phyloP scores from a whole-genome alignment of 108 stramenopile genomes.

The Skeletonema potamos region DNA sequence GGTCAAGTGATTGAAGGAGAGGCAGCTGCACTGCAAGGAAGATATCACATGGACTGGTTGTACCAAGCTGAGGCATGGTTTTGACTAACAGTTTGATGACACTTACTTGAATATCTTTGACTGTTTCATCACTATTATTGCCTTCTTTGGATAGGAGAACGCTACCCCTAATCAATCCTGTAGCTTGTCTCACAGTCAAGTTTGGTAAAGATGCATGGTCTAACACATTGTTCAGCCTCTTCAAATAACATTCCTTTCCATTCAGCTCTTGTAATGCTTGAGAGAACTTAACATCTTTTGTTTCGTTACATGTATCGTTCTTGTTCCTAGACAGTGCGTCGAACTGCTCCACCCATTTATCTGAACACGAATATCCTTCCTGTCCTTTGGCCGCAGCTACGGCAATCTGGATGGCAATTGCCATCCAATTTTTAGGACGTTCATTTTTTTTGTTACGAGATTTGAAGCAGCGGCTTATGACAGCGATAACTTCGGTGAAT shows the following conservation, averaged over 20 bases:
- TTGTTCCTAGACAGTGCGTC: background rate
- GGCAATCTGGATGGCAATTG: slow-evolving; percentile 15
- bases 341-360: slow-evolving; percentile 19
- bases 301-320: background rate
- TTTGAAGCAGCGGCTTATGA: slow-evolving; percentile 8
- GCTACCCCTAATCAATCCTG: slow-evolving; percentile 18
- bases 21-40: slow-evolving; percentile 27
- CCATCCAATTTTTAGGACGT: slow-evolving; percentile 7
- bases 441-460: background rate
- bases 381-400: slow-evolving; percentile 12
- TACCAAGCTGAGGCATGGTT: slow-evolving; percentile 11
- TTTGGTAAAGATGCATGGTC: background rate
- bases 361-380: background rate
- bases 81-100: background rate
- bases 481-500: slow-evolving; percentile 31
- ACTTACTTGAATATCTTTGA: background rate
- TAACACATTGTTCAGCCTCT: slow-evolving; percentile 11
- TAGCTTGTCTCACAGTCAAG: slow-evolving; percentile 18
- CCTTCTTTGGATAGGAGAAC: slow-evolving; percentile 5
- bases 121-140: background rate
- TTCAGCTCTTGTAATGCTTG: slow-evolving; percentile 4
- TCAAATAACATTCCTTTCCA: slow-evolving; percentile 9
- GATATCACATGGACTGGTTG: slow-evolving; percentile 17
- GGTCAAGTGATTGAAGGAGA: slow-evolving; percentile 16
- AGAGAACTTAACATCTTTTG: background rate